These are phyloP conservation scores for Zopfochytrium polystomum DNA, from an alignment of 371 early-diverging fungal genomes.

Conservation along the genomic window DNA sequence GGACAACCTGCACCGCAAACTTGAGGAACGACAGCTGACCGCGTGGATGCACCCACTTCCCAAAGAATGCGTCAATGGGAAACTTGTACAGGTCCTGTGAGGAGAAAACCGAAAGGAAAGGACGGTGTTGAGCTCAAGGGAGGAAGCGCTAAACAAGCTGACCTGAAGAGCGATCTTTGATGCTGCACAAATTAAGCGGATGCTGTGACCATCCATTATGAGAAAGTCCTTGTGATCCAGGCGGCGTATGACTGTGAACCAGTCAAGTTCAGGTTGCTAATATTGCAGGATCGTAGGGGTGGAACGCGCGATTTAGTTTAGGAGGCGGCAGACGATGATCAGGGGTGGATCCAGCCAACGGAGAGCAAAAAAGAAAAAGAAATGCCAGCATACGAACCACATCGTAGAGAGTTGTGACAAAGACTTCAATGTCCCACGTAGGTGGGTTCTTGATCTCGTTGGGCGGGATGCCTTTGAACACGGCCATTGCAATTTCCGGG, in stretches of 20 bases:
- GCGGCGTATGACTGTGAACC: constrained; percentile 59
- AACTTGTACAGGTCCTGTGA: constrained; percentile 51
- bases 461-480: constrained; percentile 22
- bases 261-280: constrained; percentile 57
- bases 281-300: too few relatives aligned
- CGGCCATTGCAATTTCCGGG: constrained; percentile 6
- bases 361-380: constrained; percentile 2
- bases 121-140: too few relatives aligned
- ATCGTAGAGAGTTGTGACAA: constrained; percentile 56
- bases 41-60: constrained; percentile 69
- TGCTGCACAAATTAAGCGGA: constrained; percentile 63
- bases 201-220: constrained; percentile 59
- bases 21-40: constrained; percentile 72
- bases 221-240: constrained; percentile 72
- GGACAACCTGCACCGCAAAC: constrained; percentile 56
- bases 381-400: constrained; percentile 41
- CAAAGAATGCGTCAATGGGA: constrained; percentile 70
- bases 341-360: too few relatives aligned
- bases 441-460: constrained; percentile 17
- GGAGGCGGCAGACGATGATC: too few relatives aligned
- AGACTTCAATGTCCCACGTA: constrained; percentile 68
- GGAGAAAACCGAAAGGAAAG: constrained; percentile 4
- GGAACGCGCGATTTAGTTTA: too few relatives aligned
- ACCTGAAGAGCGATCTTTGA: constrained; percentile 65
- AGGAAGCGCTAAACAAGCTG: constrained; percentile 20